Conservation (phyloP, 2,329 filamentous ascomycete species). For the Claviceps humidiphila region DNA sequence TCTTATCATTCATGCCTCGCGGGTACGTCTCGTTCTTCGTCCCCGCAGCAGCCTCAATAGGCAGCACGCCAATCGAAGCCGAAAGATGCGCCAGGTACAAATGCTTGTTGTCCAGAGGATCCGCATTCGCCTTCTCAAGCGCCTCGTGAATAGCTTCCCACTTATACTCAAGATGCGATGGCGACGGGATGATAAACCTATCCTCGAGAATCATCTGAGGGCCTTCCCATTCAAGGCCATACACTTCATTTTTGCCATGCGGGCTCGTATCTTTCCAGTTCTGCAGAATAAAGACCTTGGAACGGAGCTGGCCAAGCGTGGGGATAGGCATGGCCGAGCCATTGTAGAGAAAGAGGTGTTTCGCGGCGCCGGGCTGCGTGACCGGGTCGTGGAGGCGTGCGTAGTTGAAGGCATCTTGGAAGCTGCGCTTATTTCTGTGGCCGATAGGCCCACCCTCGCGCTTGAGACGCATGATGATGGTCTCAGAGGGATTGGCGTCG, state of each 20-base stretch:
- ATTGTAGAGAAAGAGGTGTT: constrained; percentile 24
- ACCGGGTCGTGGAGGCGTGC: constrained; percentile 22
- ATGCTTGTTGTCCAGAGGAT: constrained; percentile 19
- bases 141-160: constrained; percentile 30
- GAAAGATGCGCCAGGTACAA: constrained; percentile 35
- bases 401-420: constrained; percentile 31
- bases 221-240: constrained; percentile 32
- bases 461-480: constrained; percentile 37
- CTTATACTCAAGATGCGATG: constrained; percentile 31
- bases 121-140: constrained; percentile 23
- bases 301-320: constrained; percentile 30
- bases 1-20: constrained; percentile 38
- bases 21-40: constrained; percentile 22
- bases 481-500: constrained; percentile 28
- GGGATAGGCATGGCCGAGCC: constrained; percentile 21
- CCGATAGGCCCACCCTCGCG: constrained; percentile 29
- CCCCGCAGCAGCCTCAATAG: constrained; percentile 36
- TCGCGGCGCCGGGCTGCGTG: constrained; percentile 21
- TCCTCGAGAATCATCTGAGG: constrained; percentile 33
- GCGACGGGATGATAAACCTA: constrained; percentile 29
- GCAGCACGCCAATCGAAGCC: constrained; percentile 33
- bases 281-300: constrained; percentile 33
- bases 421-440: constrained; percentile 22
- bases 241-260: constrained; percentile 11
- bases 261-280: constrained; percentile 23